These are phyloP conservation scores for Fusarium lateritium DNA, from an alignment of 2,329 filamentous ascomycete genomes.

Conservation along the genomic window DNA sequence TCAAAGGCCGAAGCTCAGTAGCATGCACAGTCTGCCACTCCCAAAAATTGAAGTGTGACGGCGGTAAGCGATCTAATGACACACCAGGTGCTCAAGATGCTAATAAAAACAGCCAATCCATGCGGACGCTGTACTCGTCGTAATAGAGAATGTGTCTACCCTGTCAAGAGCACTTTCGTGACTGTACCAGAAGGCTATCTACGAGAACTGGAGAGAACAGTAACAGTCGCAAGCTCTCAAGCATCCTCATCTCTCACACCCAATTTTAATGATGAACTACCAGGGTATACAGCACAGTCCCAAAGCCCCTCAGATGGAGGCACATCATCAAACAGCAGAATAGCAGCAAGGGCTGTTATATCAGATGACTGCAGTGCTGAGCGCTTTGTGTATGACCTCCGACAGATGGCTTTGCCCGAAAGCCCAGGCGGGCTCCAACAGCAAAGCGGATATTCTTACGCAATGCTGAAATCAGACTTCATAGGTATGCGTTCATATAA, in stretches of 20 bases:
- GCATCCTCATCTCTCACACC: background rate
- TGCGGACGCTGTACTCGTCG: background rate
- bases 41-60: background rate
- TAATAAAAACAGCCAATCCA: background rate
- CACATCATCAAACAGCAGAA: background rate
- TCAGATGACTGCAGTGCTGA: background rate
- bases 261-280: background rate
- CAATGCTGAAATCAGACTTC: background rate
- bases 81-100: background rate
- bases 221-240: background rate
- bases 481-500: background rate
- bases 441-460: background rate
- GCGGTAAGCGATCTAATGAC: background rate
- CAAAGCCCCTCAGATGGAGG: background rate
- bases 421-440: background rate
- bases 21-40: constrained; percentile 1
- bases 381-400: background rate
- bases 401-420: background rate
- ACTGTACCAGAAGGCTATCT: background rate
- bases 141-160: background rate
- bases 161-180: background rate
- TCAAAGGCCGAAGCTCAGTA: background rate
- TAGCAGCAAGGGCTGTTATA: background rate
- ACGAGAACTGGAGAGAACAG: background rate
- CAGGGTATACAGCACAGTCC: background rate